phyloP scores from a whole-genome alignment of 2,329 filamentous ascomycete species.

The Geoglossum cookeanum region DNA sequence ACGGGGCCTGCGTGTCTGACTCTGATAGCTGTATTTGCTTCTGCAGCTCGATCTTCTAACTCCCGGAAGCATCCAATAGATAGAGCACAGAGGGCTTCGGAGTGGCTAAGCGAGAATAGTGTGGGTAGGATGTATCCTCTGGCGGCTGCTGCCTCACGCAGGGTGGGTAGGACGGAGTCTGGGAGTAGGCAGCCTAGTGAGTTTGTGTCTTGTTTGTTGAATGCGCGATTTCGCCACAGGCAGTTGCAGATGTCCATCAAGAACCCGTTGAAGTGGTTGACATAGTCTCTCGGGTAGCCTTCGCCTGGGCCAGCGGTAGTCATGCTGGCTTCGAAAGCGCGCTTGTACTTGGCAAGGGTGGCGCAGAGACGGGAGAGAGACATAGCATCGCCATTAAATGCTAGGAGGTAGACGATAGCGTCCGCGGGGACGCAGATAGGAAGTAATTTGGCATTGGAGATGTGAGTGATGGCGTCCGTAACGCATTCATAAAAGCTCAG shows the following conservation, averaged over 20 bases:
- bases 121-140: slow-evolving; percentile 21
- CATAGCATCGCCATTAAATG: slow-evolving; percentile 44
- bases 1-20: slow-evolving; percentile 34
- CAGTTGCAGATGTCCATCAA: slow-evolving; percentile 78
- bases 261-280: slow-evolving; percentile 61
- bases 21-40: slow-evolving; percentile 11
- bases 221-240: slow-evolving; percentile 57
- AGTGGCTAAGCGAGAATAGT: slow-evolving; percentile 29
- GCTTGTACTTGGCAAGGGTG: slow-evolving; percentile 54
- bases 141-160: slow-evolving; percentile 23
- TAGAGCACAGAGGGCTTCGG: slow-evolving; percentile 25
- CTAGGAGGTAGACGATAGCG: slow-evolving; percentile 48
- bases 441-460: slow-evolving; percentile 31
- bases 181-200: slow-evolving; percentile 34
- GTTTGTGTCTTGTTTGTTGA: slow-evolving; percentile 44
- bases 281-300: slow-evolving; percentile 37
- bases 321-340: slow-evolving; percentile 47
- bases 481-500: slow-evolving; percentile 52
- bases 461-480: slow-evolving; percentile 35
- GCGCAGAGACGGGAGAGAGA: slow-evolving; percentile 49
- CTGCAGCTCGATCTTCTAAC: slow-evolving; percentile 25
- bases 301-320: slow-evolving; percentile 18
- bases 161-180: slow-evolving; percentile 22
- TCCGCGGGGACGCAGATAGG: slow-evolving; percentile 50
- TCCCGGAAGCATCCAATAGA: slow-evolving; percentile 28